Evolutionary conservation across 2,329 filamentous ascomycete genomes (phyloP).

Genomic region (Penicillium vulpinum): DNA sequence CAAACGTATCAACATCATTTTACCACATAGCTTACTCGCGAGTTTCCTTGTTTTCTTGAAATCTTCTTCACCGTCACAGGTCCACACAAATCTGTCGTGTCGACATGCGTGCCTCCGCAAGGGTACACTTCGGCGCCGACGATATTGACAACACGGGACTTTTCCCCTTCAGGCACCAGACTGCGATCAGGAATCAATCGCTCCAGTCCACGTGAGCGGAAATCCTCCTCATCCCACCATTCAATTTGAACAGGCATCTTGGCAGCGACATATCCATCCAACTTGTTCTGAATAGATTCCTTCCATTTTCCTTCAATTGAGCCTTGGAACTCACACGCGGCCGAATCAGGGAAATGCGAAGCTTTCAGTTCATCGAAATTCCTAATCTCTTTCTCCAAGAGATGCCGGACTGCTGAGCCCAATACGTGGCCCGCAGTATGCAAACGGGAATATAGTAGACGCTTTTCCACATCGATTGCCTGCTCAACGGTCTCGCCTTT

Average conservation of each 20-base stretch:
- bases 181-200: constrained; percentile 56
- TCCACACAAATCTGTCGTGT: constrained; percentile 54
- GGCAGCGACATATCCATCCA: constrained; percentile 59
- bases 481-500: constrained; percentile 54
- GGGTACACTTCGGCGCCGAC: constrained; percentile 69
- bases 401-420: constrained; percentile 63
- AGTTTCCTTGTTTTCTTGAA: constrained; percentile 62
- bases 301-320: constrained; percentile 65
- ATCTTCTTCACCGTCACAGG: constrained; percentile 69
- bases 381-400: constrained; percentile 54
- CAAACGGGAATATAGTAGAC: constrained; percentile 64
- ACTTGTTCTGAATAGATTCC: constrained; percentile 59
- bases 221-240: constrained; percentile 68
- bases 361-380: constrained; percentile 69
- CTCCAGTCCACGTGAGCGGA: constrained; percentile 55
- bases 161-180: constrained; percentile 51
- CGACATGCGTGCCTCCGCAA: constrained; percentile 73
- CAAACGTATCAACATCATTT: neutral
- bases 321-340: constrained; percentile 68
- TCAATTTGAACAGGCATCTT: constrained; percentile 63
- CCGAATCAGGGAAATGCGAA: constrained; percentile 67
- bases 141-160: constrained; percentile 68
- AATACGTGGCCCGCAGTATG: constrained; percentile 75
- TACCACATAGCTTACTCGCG: constrained; percentile 54
- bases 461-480: constrained; percentile 60